A percentile compares a stretch with the other conserved stretches of the same genome.
These are phyloP conservation scores for Globisporangium uncinulatum DNA, from an alignment of 352 stramenopile genomes.

Conservation along the genomic window DNA sequence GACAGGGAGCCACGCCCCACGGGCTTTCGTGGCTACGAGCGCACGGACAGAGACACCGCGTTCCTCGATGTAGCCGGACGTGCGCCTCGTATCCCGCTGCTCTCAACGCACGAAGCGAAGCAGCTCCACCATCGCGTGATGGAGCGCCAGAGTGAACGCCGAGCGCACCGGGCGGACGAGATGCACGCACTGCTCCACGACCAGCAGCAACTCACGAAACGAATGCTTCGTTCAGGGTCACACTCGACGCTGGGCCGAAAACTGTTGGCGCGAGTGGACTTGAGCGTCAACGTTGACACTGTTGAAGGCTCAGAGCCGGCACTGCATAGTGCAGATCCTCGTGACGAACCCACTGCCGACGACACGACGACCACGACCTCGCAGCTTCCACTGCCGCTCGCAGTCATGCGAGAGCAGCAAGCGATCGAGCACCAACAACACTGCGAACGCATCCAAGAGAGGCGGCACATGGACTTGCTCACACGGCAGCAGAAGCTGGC, in stretches of 20 bases:
- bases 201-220: slow-evolving; percentile 24
- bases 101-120: slow-evolving; percentile 14
- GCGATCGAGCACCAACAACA: slow-evolving; percentile 6
- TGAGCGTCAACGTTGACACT: neutral
- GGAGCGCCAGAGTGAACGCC: slow-evolving; percentile 15
- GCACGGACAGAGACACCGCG: neutral
- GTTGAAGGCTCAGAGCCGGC: neutral
- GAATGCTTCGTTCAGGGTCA: slow-evolving; percentile 4
- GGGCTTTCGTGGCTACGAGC: slow-evolving; percentile 23
- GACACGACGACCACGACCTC: neutral
- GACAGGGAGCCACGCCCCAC: neutral
- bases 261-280: slow-evolving; percentile 2
- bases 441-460: slow-evolving; percentile 12
- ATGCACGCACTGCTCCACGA: slow-evolving; percentile 20
- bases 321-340: neutral
- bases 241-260: neutral
- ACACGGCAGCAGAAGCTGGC: slow-evolving; percentile 12
- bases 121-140: slow-evolving; percentile 12
- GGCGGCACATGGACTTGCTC: slow-evolving; percentile 10
- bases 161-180: slow-evolving; percentile 17
- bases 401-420: slow-evolving; percentile 1
- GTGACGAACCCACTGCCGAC: neutral
- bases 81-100: slow-evolving; percentile 19
- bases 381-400: neutral
- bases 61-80: slow-evolving; percentile 24